These are phyloP conservation scores for Brassica napus DNA, from an alignment of 345 rosid genomes.

Conservation along the genomic window Da-Ae NC_063443.1:3744501-3745000, in stretches of 20 bases:
- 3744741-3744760: neutral
- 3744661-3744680: slow-evolving; percentile 97
- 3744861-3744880: slow-evolving; percentile 36
- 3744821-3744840: slow-evolving; percentile 26
- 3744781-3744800: slow-evolving; percentile 71
- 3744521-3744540: slow-evolving; percentile 98
- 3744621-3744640: slow-evolving; percentile 81
- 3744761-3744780: slow-evolving; percentile 15
- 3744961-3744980: slow-evolving; percentile 32
- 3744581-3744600: slow-evolving; percentile 96
- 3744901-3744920: slow-evolving; percentile 35
- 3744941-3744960: slow-evolving; percentile 39
- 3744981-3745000: slow-evolving; percentile 39
- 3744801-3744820: slow-evolving; percentile 87
- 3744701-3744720: slow-evolving; percentile 62
- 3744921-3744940: slow-evolving; percentile 29
- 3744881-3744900: slow-evolving; percentile 31
- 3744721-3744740: neutral
- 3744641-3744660: slow-evolving; percentile 99
- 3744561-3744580: slow-evolving; percentile 96
- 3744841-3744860: slow-evolving; percentile 41
- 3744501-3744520: slow-evolving; percentile 87
- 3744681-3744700: slow-evolving; percentile 98
- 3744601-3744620: slow-evolving; percentile 68
- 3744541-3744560: slow-evolving; percentile 93